A percentile compares a stretch with the other conserved stretches of the same genome.
phyloP scores from a whole-genome alignment of 345 rosid genomes.

The Cardamine resedifolia region DNA sequence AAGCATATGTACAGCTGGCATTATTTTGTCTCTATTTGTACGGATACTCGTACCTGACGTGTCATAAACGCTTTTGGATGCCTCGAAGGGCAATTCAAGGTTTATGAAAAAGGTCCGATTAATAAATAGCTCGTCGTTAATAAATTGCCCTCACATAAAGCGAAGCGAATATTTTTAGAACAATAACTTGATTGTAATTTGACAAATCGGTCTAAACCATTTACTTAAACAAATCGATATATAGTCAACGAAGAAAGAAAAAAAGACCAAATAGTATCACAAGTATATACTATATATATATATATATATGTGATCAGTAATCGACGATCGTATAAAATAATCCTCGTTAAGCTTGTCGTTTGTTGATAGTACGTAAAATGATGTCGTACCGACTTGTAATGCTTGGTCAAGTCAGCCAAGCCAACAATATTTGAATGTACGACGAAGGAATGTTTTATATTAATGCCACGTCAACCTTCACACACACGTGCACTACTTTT shows the following conservation, averaged over 20 bases:
- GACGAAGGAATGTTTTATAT: background rate
- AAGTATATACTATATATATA: background rate
- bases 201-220: constrained; percentile 1
- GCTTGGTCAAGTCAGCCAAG: constrained; percentile 25
- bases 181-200: background rate
- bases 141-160: constrained; percentile 8
- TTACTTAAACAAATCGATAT: background rate
- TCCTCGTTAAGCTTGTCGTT: constrained; percentile 26
- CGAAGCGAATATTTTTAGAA: background rate
- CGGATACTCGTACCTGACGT: constrained; percentile 42
- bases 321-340: constrained; percentile 2
- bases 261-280: background rate
- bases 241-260: constrained; percentile 15
- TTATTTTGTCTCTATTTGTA: constrained; percentile 30
- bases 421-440: background rate
- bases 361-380: constrained; percentile 16
- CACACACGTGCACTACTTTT: constrained; percentile 10
- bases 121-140: constrained; percentile 11
- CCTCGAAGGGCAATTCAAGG: constrained; percentile 20
- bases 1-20: constrained; percentile 17
- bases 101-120: background rate
- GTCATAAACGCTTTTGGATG: constrained; percentile 22
- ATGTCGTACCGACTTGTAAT: constrained; percentile 20
- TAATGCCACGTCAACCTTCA: constrained; percentile 17
- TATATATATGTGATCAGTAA: background rate